These are phyloP conservation scores for Syncephalastrum monosporum DNA, from an alignment of 371 early-diverging fungal genomes.

Conservation along the genomic window DNA sequence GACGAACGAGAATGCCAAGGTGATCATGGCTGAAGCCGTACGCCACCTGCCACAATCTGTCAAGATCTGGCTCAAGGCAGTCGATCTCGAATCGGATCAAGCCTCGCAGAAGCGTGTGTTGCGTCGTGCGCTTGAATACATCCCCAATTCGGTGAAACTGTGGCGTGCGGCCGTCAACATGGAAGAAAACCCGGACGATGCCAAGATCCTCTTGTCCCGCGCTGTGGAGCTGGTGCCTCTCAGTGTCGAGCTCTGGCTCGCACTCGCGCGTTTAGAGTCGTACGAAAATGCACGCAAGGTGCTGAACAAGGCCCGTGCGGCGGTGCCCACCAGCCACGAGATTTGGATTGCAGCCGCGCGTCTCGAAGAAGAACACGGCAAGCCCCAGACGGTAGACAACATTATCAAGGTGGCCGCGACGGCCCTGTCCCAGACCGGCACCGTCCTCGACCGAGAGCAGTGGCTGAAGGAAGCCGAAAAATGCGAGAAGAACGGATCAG, in stretches of 20 bases:
- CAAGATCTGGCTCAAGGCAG: slow-evolving; percentile 91
- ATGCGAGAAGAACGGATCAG: slow-evolving; percentile 80
- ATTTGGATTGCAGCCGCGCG: slow-evolving; percentile 95
- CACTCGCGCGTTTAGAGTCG: slow-evolving; percentile 87
- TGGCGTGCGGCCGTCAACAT: slow-evolving; percentile 93
- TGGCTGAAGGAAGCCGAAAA: slow-evolving; percentile 91
- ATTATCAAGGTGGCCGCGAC: slow-evolving; percentile 76
- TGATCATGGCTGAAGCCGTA: slow-evolving; percentile 89
- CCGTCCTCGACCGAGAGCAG: slow-evolving; percentile 77
- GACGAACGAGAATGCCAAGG: slow-evolving; percentile 79
- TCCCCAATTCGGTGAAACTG: slow-evolving; percentile 87
- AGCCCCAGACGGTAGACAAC: slow-evolving; percentile 62
- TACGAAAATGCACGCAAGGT: slow-evolving; percentile 90
- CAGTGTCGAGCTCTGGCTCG: slow-evolving; percentile 93
- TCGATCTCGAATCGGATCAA: slow-evolving; percentile 79
- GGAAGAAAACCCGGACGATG: slow-evolving; percentile 93
- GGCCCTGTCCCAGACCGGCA: slow-evolving; percentile 66
- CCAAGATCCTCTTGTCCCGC: slow-evolving; percentile 83
- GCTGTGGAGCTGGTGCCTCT: slow-evolving; percentile 92
- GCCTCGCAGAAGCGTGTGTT: slow-evolving; percentile 81
- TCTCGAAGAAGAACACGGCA: slow-evolving; percentile 85
- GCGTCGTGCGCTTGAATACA: slow-evolving; percentile 92
- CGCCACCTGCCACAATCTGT: slow-evolving; percentile 89
- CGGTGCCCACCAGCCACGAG: slow-evolving; percentile 88
- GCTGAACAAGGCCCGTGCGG: slow-evolving; percentile 84